phyloP scores from a whole-genome alignment of 805 yeast species.

The Wickerhamiella vanderwaltii region DNA sequence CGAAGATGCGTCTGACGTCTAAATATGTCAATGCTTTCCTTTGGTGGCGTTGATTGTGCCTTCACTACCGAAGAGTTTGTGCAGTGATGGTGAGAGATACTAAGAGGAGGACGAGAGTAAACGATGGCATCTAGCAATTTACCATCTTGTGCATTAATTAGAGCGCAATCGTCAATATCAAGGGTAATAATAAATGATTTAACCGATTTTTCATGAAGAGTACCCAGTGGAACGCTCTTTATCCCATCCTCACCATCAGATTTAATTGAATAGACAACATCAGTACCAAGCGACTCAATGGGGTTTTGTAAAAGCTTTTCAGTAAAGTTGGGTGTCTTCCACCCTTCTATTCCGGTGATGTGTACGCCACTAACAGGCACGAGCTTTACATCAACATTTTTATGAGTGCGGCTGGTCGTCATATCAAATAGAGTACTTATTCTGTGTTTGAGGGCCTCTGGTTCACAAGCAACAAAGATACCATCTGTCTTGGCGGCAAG shows the following conservation, averaged over 20 bases:
- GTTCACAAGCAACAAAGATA: background rate
- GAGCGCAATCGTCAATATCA: conserved; percentile 5
- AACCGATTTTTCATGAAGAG: background rate
- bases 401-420: conserved; percentile 6
- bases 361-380: background rate
- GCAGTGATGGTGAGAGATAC: conserved; percentile 8
- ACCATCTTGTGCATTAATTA: background rate
- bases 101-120: conserved; percentile 3
- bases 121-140: background rate
- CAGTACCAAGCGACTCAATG: background rate
- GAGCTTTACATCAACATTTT: conserved; percentile 5
- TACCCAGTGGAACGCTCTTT: background rate
- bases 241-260: background rate
- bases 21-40: background rate
- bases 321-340: background rate
- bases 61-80: background rate
- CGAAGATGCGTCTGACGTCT: background rate
- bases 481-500: conserved; percentile 3
- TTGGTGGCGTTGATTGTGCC: background rate
- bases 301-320: background rate
- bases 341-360: background rate
- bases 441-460: background rate
- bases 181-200: conserved; percentile 1
- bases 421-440: background rate
- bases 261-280: background rate